Evolutionary conservation across 257 asterid genomes (phyloP).

Genomic region (Solanum bulbocastanum): DNA sequence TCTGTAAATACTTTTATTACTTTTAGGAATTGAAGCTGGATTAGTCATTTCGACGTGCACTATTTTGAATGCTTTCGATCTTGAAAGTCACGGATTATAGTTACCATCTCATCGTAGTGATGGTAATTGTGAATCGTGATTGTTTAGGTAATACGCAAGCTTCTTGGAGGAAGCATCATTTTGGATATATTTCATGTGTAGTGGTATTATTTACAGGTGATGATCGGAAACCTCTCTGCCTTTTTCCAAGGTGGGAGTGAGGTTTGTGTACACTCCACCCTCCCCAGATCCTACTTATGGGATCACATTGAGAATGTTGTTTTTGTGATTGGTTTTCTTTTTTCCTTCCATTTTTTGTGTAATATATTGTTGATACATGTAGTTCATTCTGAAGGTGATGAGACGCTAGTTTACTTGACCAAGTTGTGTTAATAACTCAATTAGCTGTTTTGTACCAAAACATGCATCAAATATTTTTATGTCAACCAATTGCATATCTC

Average conservation of each 20-base stretch:
- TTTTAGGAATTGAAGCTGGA: not conserved
- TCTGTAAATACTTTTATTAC: not conserved
- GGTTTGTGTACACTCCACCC: not conserved
- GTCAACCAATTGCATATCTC: not conserved
- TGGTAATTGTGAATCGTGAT: not conserved
- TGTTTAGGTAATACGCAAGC: not conserved
- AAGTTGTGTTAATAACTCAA: not conserved
- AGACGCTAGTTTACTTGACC: not conserved
- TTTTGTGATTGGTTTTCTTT: not conserved
- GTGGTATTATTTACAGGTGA: not conserved
- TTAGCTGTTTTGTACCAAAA: not conserved
- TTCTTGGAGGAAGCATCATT: not conserved
- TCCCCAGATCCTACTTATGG: not conserved
- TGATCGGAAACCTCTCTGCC: not conserved
- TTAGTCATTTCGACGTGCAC: not conserved
- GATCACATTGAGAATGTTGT: not conserved
- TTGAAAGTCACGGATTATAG: not conserved
- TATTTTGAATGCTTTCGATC: not conserved
- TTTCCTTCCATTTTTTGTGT: not conserved
- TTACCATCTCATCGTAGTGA: not conserved
- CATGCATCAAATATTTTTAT: not conserved
- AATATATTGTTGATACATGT: not conserved
- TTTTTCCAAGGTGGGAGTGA: not conserved
- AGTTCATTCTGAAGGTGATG: not conserved
- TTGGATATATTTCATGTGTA: not conserved